Percentiles rank a stretch among this genome's conserved stretches.
Evolutionary conservation across 202 grass and related monocot species (phyloP).

Genomic region (Tripidium arundinaceum): DNA sequence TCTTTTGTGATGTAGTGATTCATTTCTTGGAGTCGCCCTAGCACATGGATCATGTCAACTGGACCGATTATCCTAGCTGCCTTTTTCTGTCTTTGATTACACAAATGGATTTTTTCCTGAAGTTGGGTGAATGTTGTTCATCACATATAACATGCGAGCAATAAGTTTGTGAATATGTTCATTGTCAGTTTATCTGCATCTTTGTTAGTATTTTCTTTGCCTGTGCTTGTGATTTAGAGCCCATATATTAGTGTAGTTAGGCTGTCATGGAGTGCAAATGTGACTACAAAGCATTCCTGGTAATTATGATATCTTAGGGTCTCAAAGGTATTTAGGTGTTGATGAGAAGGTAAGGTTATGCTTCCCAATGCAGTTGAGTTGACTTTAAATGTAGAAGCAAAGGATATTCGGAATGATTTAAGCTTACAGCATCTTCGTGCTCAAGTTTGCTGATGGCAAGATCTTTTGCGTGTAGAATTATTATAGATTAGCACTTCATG

Average conservation of each 20-base stretch:
- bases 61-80: too few relatives aligned
- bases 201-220: not conserved
- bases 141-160: not conserved
- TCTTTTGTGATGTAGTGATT: too few relatives aligned
- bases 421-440: not conserved
- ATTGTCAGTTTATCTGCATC: not conserved
- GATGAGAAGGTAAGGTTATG: not conserved
- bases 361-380: constrained; percentile 20
- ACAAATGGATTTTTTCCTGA: too few relatives aligned
- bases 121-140: not conserved
- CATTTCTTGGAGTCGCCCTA: too few relatives aligned
- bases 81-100: too few relatives aligned
- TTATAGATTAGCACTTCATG: not conserved
- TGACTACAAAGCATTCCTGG: not conserved
- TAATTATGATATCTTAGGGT: not conserved
- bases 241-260: not conserved
- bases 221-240: not conserved
- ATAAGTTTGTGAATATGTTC: not conserved
- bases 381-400: constrained; percentile 13
- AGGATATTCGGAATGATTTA: not conserved
- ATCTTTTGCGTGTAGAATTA: not conserved
- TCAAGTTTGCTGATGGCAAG: not conserved
- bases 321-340: not conserved
- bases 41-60: too few relatives aligned
- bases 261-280: not conserved